Conservation (phyloP, 306 rosid species). For the Spatholobus suberectus region DNA sequence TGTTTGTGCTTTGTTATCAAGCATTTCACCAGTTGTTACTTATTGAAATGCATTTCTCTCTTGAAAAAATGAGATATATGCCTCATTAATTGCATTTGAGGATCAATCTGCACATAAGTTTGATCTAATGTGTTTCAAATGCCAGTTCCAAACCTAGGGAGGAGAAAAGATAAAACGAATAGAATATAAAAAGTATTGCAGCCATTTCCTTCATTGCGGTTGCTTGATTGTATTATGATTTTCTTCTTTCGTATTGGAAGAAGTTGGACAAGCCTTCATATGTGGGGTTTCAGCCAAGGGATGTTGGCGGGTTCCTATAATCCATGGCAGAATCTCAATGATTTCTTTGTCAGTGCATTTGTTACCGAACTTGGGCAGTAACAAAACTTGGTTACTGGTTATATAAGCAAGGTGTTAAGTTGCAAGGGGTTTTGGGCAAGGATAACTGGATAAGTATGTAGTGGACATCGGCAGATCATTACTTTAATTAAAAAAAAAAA, state of each 20-base stretch:
- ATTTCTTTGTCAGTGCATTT: neutral
- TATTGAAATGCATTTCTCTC: neutral
- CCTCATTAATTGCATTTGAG: neutral
- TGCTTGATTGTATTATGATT: neutral
- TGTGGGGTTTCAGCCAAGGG: neutral
- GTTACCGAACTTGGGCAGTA: neutral
- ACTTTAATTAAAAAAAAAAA: neutral
- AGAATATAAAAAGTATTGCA: neutral
- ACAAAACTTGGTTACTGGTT: neutral
- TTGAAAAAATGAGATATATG: neutral
- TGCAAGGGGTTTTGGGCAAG: no score
- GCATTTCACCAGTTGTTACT: neutral
- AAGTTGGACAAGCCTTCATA: neutral
- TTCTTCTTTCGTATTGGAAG: neutral
- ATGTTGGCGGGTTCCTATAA: neutral
- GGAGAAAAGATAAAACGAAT: neutral
- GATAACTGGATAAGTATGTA: neutral
- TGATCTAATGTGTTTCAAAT: neutral
- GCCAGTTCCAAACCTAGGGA: neutral
- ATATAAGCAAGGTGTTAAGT: neutral
- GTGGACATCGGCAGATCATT: neutral
- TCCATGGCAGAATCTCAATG: neutral
- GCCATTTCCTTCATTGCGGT: neutral
- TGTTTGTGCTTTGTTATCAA: neutral
- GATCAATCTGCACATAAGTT: neutral